Percentiles rank a stretch among this genome's conserved stretches.
Evolutionary conservation across 257 asterid species (phyloP).

Genomic region (Solanum chilense): DNA sequence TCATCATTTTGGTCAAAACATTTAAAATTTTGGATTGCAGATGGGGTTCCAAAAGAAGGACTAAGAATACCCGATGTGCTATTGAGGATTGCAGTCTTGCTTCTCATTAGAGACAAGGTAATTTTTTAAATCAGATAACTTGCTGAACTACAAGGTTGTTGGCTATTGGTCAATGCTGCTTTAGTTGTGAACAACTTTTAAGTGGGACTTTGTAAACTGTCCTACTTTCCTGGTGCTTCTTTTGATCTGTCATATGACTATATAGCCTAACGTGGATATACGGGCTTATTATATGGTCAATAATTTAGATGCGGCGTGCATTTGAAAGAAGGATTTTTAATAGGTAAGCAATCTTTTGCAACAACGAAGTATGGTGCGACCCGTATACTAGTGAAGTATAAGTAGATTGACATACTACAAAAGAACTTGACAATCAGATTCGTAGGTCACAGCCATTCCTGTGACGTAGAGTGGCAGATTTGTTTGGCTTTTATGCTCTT

Average conservation of each 20-base stretch:
- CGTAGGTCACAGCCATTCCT: background rate
- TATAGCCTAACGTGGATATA: background rate
- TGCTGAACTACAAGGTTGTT: background rate
- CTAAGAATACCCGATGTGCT: slow-evolving; percentile 76
- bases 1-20: background rate
- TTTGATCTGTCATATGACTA: background rate
- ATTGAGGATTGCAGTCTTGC: slow-evolving; percentile 60
- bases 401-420: background rate
- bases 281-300: background rate
- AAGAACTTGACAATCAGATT: background rate
- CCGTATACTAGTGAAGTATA: background rate
- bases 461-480: background rate
- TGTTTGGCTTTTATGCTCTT: background rate
- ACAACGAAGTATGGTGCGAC: background rate
- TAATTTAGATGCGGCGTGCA: background rate
- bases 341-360: background rate
- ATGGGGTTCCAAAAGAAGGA: slow-evolving; percentile 99
- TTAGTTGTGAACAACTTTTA: background rate
- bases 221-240: background rate
- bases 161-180: background rate
- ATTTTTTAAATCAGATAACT: slow-evolving; percentile 8
- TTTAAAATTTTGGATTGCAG: slow-evolving; percentile 30
- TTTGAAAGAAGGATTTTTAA: background rate
- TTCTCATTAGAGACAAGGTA: slow-evolving; percentile 76
- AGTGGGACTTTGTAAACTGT: background rate